phyloP scores from a whole-genome alignment of 805 yeast genomes.

The Saturnispora bothae region DNA sequence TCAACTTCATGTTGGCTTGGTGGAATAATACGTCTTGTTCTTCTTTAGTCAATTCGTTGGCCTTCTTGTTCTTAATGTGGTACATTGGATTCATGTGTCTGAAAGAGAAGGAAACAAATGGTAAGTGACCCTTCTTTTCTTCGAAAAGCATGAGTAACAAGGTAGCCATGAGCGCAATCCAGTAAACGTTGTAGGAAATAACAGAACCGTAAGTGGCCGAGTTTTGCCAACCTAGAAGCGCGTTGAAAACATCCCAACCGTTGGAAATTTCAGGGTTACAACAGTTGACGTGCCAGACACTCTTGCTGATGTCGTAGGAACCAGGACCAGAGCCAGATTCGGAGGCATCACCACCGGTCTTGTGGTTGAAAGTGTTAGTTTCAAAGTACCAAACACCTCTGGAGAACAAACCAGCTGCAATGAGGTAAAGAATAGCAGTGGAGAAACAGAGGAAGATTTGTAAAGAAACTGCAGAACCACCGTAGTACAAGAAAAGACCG shows the following conservation, averaged over 20 bases:
- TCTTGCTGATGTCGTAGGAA: conserved; percentile 62
- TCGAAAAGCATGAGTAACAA: conserved; percentile 58
- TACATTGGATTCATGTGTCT: conserved; percentile 56
- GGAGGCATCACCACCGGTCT: conserved; percentile 86
- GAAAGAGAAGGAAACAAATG: conserved; percentile 41
- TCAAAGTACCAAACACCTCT: conserved; percentile 85
- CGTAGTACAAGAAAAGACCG: conserved; percentile 63
- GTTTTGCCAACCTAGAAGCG: conserved; percentile 91
- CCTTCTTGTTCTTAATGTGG: conserved; percentile 53
- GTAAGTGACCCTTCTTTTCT: conserved; percentile 71
- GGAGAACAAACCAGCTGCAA: conserved; percentile 82
- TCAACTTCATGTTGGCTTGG: conserved; percentile 19
- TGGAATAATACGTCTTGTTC: conserved; percentile 35
- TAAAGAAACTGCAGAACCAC: conserved; percentile 68
- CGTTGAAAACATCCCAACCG: conserved; percentile 94
- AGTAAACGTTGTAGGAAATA: conserved; percentile 73
- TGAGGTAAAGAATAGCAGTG: conserved; percentile 75
- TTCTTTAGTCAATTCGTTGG: conserved; percentile 39
- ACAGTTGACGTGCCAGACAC: conserved; percentile 93
- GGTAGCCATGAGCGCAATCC: conserved; percentile 52
- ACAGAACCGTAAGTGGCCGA: conserved; percentile 87
- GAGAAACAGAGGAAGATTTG: conserved; percentile 76
- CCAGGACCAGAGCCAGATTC: conserved; percentile 90
- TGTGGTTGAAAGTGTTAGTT: conserved; percentile 45
- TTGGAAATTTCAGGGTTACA: conserved; percentile 81